phyloP scores from a whole-genome alignment of 2,329 filamentous ascomycete species.

The Fusarium nisikadoi region DNA sequence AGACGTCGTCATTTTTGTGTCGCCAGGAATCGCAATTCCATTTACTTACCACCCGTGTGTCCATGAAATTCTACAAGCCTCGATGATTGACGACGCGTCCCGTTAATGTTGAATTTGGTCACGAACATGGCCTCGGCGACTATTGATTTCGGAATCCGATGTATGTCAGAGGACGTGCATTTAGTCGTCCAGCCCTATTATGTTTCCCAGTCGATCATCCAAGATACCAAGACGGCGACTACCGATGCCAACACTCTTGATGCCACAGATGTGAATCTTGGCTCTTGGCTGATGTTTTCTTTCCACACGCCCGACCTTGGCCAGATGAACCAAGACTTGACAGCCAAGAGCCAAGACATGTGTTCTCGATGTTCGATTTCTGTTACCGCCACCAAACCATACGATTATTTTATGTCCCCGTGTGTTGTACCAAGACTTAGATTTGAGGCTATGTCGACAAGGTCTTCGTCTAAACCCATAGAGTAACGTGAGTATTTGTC shows the following conservation, averaged over 20 bases:
- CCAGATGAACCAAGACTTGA: background rate
- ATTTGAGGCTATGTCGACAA: background rate
- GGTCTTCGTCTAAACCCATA: background rate
- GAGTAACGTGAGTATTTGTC: background rate
- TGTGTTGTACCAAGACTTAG: background rate
- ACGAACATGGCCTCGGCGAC: background rate
- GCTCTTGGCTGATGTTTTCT: conserved; percentile 17
- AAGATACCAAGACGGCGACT: conserved; percentile 29
- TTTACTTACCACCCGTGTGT: background rate
- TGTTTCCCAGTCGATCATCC: conserved; percentile 18
- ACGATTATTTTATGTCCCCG: background rate
- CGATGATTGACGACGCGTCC: conserved; percentile 22
- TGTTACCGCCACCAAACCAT: background rate
- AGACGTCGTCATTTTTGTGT: conserved; percentile 6
- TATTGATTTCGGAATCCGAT: conserved; percentile 8
- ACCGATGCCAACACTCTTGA: conserved; percentile 25
- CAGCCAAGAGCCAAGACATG: conserved; percentile 2
- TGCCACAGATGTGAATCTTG: conserved; percentile 13
- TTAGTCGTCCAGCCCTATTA: conserved; percentile 12
- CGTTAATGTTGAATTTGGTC: background rate
- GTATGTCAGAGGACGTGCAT: background rate
- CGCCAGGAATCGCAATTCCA: background rate
- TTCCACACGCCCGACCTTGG: background rate
- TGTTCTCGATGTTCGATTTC: conserved; percentile 15
- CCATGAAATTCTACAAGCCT: conserved; percentile 16